Percentiles rank a stretch among this genome's conserved stretches.
Evolutionary conservation across 2,329 filamentous ascomycete genomes (phyloP).

Genomic region (Penicillium sp.): DNA sequence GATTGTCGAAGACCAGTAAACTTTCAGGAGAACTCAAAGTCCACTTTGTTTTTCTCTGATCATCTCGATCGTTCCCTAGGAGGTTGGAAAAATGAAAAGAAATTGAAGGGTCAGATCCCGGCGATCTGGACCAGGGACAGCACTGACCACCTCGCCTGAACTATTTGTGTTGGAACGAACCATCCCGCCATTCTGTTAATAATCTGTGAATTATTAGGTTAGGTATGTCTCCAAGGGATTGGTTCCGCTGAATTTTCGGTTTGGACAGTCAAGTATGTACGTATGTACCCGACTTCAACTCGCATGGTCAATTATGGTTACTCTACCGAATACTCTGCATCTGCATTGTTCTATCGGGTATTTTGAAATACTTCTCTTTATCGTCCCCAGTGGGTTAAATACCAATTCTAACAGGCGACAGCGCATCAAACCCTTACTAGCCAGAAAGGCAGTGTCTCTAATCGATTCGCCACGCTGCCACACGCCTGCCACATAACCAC

Average conservation of each 20-base stretch:
- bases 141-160: slow-evolving; percentile 7
- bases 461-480: not conserved
- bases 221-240: not conserved
- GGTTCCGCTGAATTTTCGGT: not conserved
- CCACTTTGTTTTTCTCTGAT: not conserved
- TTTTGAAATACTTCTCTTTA: not conserved
- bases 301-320: not conserved
- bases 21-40: not conserved
- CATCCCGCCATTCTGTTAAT: slow-evolving; percentile 11
- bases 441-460: not conserved
- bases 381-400: not conserved
- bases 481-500: not conserved
- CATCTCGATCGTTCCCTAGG: not conserved
- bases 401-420: not conserved
- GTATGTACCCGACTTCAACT: not conserved
- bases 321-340: not conserved
- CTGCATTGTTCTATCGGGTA: not conserved
- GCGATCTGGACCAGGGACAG: slow-evolving; percentile 6
- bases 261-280: not conserved
- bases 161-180: slow-evolving; percentile 10
- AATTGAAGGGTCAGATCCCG: slow-evolving; percentile 6
- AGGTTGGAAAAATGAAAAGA: not conserved
- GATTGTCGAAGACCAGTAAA: slow-evolving; percentile 10
- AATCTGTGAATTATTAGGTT: not conserved
- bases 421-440: not conserved